Base-by-base conservation (phyloP, 768 basidiomycete species). In the Terana coerulea region DNA sequence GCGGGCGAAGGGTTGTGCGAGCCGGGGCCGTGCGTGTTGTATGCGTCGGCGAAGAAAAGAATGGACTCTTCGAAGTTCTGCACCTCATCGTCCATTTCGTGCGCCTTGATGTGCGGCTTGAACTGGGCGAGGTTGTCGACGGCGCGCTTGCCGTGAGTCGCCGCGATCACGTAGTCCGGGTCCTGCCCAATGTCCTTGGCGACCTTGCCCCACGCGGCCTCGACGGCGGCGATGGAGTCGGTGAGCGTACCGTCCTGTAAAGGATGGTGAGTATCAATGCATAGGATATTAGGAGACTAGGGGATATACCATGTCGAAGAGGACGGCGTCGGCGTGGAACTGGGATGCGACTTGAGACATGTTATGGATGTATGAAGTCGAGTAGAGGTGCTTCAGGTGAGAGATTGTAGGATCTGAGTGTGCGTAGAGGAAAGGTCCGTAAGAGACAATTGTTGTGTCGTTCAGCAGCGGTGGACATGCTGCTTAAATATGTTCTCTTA, bases 121-220 rank as follows among this genome's bases (percentile, higher is more conserved):
- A 81, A 81, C 40, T 74, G 71, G 3, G 75, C 64, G 55, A 88
- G 78, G 67, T 88, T 88, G 70, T 88, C 86, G 61, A 84, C 73
- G 11, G 85, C 86, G 53, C 86, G 81, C 61, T 86, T 83, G 60
- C 86, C 86, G 64, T 88, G 86, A 15, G 85, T 88, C 29, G 83
- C 81, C 8, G 80, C 81, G 60, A 87, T 85, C 55, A 86, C 83
- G 49, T 78, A 73, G 52, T 74, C 72, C 6, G 83, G 81, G 65
- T 84, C 82, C 66, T 79, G 76, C 48, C 83, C 83, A 44, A 88
- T 77, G 62, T 86, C 84, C 43, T 69, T 69, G 1, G 86, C 85
- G 37, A 88, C 84, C 59, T 80, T 79, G 24, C 78, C 78, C 86
- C 86, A 88, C 3, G 86, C 86, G 2, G 83, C 83, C 63, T 88